Base-by-base conservation (phyloP, 192 early-diverging fungal genomes). In the Rhizophagus clarus region DNA sequence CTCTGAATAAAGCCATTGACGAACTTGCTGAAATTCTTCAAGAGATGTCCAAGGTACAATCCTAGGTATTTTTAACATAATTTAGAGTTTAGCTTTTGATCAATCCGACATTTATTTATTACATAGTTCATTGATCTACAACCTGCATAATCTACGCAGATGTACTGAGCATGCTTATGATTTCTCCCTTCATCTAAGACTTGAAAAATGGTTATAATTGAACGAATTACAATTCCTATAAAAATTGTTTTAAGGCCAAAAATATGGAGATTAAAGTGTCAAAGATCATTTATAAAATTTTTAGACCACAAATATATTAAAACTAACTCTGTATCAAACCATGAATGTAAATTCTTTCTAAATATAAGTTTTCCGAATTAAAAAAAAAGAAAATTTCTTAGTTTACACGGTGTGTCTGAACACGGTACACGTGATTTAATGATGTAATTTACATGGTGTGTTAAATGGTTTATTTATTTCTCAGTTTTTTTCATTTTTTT, bases 11-110 rank as follows among this genome's bases (percentile, higher is more conserved):
- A 94, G 82, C 80, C 85, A 85, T 37, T 84, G 37, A 72, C 84
- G 90, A 3, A 92, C 89, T 77, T 86, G 76, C 37, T 88, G 82
- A 80, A 89, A 93, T 80, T 94, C 93, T 72, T 88, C 76, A 31
- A 81, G 79, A 40, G 71, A 76, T 4, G 86, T 80, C 93, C 93
- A 94, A 24, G 92, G 92, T 15, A 93, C 89, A 29, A 86, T 82
- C 37, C 92, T 87, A 29, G 84, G 87, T 10, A 83, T 56, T 56
- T 56, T 56, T 22, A 22, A 22, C 51, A 56, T 56, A 22, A 6
- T 56, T 56, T 12, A 45, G 10, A 7, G 51, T 20, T 1, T 15
- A 56, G 5, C 6, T 56, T 20, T 56, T 56, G 3, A 12, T 10
- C 11, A 12, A 45, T 45, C 42, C 20, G 0, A 4, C 15, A 20